Percentiles rank a stretch among this genome's conserved stretches.
Conservation (phyloP, 2,329 filamentous ascomycete genomes). For the Alternaria arbusti region DNA sequence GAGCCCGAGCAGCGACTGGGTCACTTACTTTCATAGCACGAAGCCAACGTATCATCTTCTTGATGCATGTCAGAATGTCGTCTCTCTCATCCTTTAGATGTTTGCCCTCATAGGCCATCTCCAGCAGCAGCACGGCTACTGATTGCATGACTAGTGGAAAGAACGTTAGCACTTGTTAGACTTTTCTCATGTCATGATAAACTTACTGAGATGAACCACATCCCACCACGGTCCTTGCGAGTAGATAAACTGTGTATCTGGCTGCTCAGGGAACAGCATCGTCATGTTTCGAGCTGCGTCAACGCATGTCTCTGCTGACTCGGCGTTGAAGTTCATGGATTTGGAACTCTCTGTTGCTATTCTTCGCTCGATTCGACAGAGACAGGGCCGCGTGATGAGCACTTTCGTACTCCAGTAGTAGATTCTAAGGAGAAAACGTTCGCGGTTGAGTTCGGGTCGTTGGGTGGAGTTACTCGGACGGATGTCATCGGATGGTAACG, state of each 20-base stretch:
- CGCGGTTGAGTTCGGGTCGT: conserved; percentile 10
- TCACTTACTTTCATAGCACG: conserved; percentile 37
- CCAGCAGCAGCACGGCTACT: conserved; percentile 45
- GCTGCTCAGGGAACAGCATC: conserved; percentile 40
- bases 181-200: neutral
- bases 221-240: conserved; percentile 50
- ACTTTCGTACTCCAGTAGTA: conserved; percentile 45
- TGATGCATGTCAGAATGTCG: conserved; percentile 35
- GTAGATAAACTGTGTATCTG: conserved; percentile 37
- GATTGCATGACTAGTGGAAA: conserved; percentile 45
- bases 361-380: conserved; percentile 45
- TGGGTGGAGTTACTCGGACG: conserved; percentile 21
- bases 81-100: conserved; percentile 35
- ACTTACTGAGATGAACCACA: conserved; percentile 44
- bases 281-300: conserved; percentile 42
- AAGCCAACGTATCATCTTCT: conserved; percentile 46
- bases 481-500: conserved; percentile 15
- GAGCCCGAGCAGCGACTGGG: conserved; percentile 41
- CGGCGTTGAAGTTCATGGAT: conserved; percentile 42
- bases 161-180: neutral
- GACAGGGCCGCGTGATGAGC: conserved; percentile 48
- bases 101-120: conserved; percentile 39
- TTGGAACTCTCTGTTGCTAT: conserved; percentile 34
- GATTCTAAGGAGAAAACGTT: conserved; percentile 28
- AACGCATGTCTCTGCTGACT: conserved; percentile 43